Base-by-base conservation (phyloP, 805 yeast species). In the Candida orba region DNA sequence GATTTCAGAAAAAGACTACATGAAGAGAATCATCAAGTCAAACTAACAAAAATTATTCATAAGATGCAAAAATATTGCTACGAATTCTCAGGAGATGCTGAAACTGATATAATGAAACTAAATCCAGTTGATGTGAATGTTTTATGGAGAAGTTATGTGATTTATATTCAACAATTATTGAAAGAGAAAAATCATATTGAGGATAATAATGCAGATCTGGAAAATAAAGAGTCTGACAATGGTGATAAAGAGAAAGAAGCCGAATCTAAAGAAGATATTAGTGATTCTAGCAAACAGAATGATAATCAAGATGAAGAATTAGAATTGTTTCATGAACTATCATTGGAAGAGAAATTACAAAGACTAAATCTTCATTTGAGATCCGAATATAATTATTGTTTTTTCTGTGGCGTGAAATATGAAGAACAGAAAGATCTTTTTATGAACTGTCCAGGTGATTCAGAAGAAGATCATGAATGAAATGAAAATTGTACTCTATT, bases 371-470 rank as follows among this genome's bases (percentile, higher is more conserved):
- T 52, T 6, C 71, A 68, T 46, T 52, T 75, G 23, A 57, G 80
- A 30, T 49, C 63, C 1, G 60, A 57, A 12, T 66, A 67, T 43
- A 48, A 56, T 44, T 78, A 69, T 51, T 77, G 83, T 51, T 71
- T 60, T 52, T 77, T 65, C 57, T 77, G 83, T 56, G 81, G 80
- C 1, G 52, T 56, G 4, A 48, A 49, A 30, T 77, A 62, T 50
- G 54, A 56, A 1, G 60, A 58, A 44, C 62, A 58, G 40, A 48
- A 52, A 1, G 79, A 75, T 25, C 48, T 77, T 18, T 60, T 44
- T 14, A 51, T 55, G 14, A 56, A 62, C 41, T 78, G 83, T 52
- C 82, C 82, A 3, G 83, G 83, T 1, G 43, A 56, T 1, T 47
- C 51, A 3, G 74, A 70, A 47, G 67, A 60, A 17, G 76, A 69